Percentiles rank a stretch among this genome's conserved stretches.
Conservation (phyloP, 139 green algal genomes). For the Chlorella sp. region DNA sequence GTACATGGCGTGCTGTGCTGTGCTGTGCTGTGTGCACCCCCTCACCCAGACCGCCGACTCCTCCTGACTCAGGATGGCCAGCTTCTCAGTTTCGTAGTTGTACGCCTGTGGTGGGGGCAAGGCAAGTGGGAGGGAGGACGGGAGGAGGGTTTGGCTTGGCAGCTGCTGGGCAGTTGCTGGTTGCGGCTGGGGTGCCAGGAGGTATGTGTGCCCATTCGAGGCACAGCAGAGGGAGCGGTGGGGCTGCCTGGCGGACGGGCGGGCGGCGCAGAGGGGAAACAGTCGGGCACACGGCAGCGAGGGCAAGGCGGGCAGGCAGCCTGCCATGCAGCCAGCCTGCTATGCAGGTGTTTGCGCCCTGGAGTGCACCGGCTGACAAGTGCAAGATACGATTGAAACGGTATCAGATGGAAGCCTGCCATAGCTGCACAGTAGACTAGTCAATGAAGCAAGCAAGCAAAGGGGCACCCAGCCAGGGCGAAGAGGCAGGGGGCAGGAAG, state of each 20-base stretch:
- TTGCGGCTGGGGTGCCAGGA: neutral
- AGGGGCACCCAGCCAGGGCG: neutral
- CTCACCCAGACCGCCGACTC: constrained; percentile 53
- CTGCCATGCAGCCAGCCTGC: no score
- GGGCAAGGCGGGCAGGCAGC: neutral
- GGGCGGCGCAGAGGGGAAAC: neutral
- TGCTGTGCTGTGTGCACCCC: no score
- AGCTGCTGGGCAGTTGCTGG: neutral
- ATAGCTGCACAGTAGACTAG: neutral
- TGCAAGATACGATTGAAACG: no score
- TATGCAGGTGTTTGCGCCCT: no score
- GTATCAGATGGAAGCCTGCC: no score
- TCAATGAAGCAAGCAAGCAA: no score
- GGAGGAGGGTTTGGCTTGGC: neutral
- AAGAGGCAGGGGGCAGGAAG: neutral
- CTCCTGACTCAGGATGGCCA: constrained; percentile 53
- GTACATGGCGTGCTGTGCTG: no score
- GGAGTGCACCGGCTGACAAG: no score
- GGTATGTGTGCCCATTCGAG: neutral
- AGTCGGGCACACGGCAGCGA: neutral
- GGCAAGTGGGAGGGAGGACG: neutral
- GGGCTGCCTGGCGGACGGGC: no score
- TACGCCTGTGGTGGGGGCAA: constrained; percentile 30
- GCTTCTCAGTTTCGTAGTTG: constrained; percentile 13
- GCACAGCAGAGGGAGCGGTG: neutral